phyloP scores from a whole-genome alignment of 2,329 filamentous ascomycete genomes.

The Fusarium tjaetaba region DNA sequence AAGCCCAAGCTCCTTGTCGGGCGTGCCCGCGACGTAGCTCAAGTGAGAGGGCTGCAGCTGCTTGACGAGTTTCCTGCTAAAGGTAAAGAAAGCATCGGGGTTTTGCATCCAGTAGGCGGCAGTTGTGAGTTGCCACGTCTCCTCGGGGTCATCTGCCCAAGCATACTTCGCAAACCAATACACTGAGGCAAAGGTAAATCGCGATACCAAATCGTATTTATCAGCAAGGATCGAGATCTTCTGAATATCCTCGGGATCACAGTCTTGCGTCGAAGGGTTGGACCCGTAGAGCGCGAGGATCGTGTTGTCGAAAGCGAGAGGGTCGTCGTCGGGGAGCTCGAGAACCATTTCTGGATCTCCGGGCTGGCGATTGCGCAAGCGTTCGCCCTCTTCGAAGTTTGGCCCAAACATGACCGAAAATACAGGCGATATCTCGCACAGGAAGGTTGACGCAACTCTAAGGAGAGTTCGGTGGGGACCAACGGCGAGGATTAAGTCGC shows the following conservation, averaged over 20 bases:
- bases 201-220: slow-evolving; percentile 21
- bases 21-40: neutral
- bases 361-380: neutral
- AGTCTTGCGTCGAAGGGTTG: slow-evolving; percentile 3
- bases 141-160: slow-evolving; percentile 17
- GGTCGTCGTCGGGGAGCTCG: slow-evolving; percentile 14
- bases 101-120: slow-evolving; percentile 11
- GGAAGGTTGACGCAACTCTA: slow-evolving; percentile 26
- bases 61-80: slow-evolving; percentile 19
- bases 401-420: slow-evolving; percentile 24
- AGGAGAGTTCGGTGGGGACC: slow-evolving; percentile 11
- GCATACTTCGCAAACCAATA: slow-evolving; percentile 20
- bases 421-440: slow-evolving; percentile 29
- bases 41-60: slow-evolving; percentile 11
- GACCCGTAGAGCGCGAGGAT: slow-evolving; percentile 15
- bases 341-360: slow-evolving; percentile 9
- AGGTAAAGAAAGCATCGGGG: slow-evolving; percentile 13
- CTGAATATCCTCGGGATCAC: slow-evolving; percentile 7
- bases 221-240: slow-evolving; percentile 13
- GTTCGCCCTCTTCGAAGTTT: slow-evolving; percentile 13
- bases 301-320: neutral
- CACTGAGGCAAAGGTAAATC: slow-evolving; percentile 15
- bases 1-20: slow-evolving; percentile 9
- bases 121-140: slow-evolving; percentile 20
- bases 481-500: slow-evolving; percentile 32